A percentile compares a stretch with the other conserved stretches of the same genome.
Evolutionary conservation across 2,329 filamentous ascomycete genomes (phyloP).

Genomic region (Diaporthe aspalathi): DNA sequence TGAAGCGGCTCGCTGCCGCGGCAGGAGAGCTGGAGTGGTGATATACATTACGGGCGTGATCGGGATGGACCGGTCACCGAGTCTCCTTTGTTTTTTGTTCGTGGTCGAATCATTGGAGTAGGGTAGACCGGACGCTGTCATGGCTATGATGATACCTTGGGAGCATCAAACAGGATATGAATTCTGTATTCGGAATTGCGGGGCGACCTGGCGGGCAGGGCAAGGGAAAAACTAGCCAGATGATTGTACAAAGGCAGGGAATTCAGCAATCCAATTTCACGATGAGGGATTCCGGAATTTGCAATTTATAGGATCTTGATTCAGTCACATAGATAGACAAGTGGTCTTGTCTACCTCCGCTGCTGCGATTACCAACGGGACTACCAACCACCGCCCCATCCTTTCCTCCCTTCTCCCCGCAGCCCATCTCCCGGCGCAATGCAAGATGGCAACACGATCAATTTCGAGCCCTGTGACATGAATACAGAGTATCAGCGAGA

Average conservation of each 20-base stretch:
- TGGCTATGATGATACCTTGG: not conserved
- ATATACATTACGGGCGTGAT: conserved; percentile 5
- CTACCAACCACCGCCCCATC: conserved; percentile 15
- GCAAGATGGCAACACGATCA: conserved; percentile 27
- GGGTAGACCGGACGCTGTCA: not conserved
- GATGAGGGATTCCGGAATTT: not conserved
- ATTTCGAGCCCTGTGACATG: conserved; percentile 14
- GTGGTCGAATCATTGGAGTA: not conserved
- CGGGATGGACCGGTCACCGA: conserved; percentile 37
- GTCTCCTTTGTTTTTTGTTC: not conserved
- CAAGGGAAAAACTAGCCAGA: not conserved
- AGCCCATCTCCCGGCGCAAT: conserved; percentile 15
- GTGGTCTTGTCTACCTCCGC: conserved; percentile 19
- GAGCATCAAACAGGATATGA: not conserved
- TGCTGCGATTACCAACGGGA: conserved; percentile 28
- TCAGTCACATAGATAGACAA: conserved; percentile 21
- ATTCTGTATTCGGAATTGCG: not conserved
- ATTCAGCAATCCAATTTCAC: not conserved
- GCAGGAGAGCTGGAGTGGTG: conserved; percentile 51
- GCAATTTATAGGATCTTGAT: conserved; percentile 33
- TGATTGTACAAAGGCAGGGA: not conserved
- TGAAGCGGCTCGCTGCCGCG: conserved; percentile 49
- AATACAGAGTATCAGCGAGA: conserved; percentile 5
- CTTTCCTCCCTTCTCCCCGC: not conserved
- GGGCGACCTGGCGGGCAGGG: not conserved